Evolutionary conservation across 768 basidiomycete genomes (phyloP).

Genomic region (Tricholoma terreum): DNA sequence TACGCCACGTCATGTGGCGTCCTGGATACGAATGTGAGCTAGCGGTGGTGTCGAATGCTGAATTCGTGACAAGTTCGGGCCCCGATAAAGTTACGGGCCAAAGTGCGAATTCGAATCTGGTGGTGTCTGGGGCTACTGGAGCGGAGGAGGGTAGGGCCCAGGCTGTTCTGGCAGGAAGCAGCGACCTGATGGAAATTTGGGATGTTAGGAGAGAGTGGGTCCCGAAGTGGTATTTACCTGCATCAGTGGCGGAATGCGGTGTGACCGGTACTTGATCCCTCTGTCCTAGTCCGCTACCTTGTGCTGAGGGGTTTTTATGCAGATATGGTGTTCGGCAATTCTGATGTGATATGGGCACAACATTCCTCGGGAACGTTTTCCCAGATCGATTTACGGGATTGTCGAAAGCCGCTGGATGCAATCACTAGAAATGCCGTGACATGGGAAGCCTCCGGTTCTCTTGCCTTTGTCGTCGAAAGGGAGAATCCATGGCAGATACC

Average conservation of each 20-base stretch:
- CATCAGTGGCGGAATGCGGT: constrained; percentile 64
- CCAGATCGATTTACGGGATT: constrained; percentile 70
- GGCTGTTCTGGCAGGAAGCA: constrained; percentile 30
- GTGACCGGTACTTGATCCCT: constrained; percentile 57
- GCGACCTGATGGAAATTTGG: constrained; percentile 81
- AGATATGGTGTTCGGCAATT: constrained; percentile 71
- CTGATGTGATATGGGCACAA: constrained; percentile 70
- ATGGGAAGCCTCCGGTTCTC: constrained; percentile 64
- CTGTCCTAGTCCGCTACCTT: neutral
- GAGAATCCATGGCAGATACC: constrained; percentile 59
- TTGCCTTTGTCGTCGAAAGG: constrained; percentile 66
- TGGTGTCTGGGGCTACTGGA: constrained; percentile 8
- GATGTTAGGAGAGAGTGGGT: constrained; percentile 79
- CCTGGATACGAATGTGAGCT: constrained; percentile 75
- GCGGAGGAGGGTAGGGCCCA: constrained; percentile 9
- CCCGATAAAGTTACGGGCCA: constrained; percentile 11
- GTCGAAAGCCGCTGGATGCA: constrained; percentile 61
- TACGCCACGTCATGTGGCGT: constrained; percentile 74
- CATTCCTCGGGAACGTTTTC: constrained; percentile 76
- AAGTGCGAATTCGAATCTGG: constrained; percentile 19
- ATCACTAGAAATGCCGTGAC: constrained; percentile 60
- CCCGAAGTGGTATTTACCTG: constrained; percentile 76
- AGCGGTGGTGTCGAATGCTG: constrained; percentile 67
- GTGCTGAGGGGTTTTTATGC: constrained; percentile 2
- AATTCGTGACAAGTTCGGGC: constrained; percentile 32